Evolutionary conservation across 495 filamentous ascomycete species (phyloP).

Genomic region (Lasiosphaeria ovina): DNA sequence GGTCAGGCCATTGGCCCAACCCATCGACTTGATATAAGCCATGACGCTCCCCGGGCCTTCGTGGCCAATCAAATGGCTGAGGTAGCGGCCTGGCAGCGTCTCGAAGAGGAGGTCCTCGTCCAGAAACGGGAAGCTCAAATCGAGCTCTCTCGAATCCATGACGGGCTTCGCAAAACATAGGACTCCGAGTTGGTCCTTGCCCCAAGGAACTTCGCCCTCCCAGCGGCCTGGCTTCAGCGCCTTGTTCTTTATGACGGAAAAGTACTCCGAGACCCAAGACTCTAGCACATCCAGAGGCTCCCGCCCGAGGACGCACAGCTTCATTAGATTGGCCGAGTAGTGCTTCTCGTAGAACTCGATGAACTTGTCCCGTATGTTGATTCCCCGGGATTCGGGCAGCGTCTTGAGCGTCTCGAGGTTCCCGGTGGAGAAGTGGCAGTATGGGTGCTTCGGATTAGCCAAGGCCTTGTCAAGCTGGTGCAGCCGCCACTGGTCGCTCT

Average conservation of each 20-base stretch:
- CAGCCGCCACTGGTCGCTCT: constrained; percentile 90
- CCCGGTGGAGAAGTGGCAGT: constrained; percentile 92
- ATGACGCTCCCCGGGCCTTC: constrained; percentile 97
- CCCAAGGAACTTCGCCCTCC: constrained; percentile 70
- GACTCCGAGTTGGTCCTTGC: constrained; percentile 64
- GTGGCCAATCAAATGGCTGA: constrained; percentile 92
- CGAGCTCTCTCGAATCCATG: constrained; percentile 83
- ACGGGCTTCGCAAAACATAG: constrained; percentile 95
- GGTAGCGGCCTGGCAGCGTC: constrained; percentile 82
- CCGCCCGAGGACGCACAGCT: constrained; percentile 84
- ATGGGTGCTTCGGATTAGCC: constrained; percentile 90
- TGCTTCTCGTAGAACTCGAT: constrained; percentile 88
- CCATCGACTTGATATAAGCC: constrained; percentile 90
- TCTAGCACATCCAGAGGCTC: constrained; percentile 89
- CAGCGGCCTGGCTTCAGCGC: constrained; percentile 77
- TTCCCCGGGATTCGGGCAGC: constrained; percentile 72
- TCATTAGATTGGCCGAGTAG: constrained; percentile 96
- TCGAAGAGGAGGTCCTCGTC: constrained; percentile 85
- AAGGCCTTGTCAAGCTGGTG: constrained; percentile 89
- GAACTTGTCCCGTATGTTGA: constrained; percentile 90
- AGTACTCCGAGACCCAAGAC: constrained; percentile 82
- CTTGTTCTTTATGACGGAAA: constrained; percentile 82
- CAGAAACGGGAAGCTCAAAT: constrained; percentile 83
- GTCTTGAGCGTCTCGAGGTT: constrained; percentile 88
- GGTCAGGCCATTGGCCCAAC: constrained; percentile 86